These are phyloP conservation scores for Stemphylium vesicarium DNA, from an alignment of 2,329 filamentous ascomycete genomes.

Conservation along the genomic window DNA sequence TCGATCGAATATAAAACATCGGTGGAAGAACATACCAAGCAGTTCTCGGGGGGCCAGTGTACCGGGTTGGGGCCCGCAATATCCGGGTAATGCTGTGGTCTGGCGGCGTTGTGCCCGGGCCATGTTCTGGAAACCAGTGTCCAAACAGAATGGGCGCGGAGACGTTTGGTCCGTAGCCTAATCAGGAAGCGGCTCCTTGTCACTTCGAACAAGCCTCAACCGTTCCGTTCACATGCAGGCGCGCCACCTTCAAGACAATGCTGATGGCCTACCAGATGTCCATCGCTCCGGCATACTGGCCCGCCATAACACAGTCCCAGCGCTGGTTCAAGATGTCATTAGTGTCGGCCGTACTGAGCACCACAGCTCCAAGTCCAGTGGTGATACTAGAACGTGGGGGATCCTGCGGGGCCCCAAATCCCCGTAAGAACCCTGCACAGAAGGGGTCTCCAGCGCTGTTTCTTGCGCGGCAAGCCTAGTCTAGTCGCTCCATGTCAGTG, in stretches of 20 bases:
- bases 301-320: background rate
- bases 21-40: conserved; percentile 3
- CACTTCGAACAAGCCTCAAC: conserved; percentile 8
- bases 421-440: conserved; percentile 2
- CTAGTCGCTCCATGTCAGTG: background rate
- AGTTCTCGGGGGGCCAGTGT: conserved; percentile 1
- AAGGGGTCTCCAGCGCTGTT: conserved; percentile 9
- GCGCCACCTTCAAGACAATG: background rate
- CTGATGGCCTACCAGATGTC: background rate
- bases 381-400: conserved; percentile 6
- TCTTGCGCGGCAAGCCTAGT: conserved; percentile 9
- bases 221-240: conserved; percentile 4
- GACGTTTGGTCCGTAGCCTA: conserved; percentile 6
- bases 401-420: conserved; percentile 11
- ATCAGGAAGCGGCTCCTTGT: conserved; percentile 7
- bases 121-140: conserved; percentile 20
- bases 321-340: background rate
- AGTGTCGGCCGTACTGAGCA: background rate
- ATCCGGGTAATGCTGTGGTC: conserved; percentile 20
- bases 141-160: conserved; percentile 6
- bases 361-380: background rate
- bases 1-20: conserved; percentile 21
- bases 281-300: background rate
- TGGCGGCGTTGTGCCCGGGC: conserved; percentile 9
- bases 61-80: conserved; percentile 18